Percentiles rank a stretch among this genome's conserved stretches.
Evolutionary conservation across 2,329 filamentous ascomycete species (phyloP).

Genomic region (Zymoseptoria ardabiliae): DNA sequence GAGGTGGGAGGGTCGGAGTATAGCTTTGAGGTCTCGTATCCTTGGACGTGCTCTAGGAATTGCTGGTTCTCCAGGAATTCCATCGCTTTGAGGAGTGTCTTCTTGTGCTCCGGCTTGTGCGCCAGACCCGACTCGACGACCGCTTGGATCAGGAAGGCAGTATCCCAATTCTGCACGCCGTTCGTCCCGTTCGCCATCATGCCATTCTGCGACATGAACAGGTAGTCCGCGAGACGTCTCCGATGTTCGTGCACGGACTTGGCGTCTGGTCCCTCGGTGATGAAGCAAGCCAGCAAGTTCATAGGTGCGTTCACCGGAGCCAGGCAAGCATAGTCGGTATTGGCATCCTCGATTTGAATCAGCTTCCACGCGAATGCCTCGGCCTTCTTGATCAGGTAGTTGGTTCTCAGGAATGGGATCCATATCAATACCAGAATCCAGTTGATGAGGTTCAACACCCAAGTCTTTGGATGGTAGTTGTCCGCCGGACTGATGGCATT

Average conservation of each 20-base stretch:
- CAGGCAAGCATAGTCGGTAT: conserved; percentile 78
- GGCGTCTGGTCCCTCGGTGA: conserved; percentile 71
- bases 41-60: conserved; percentile 71
- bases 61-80: conserved; percentile 86
- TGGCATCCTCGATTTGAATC: conserved; percentile 84
- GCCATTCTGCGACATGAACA: conserved; percentile 89
- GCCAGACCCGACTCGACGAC: conserved; percentile 71
- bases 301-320: conserved; percentile 86
- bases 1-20: conserved; percentile 28
- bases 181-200: conserved; percentile 96
- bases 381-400: conserved; percentile 59
- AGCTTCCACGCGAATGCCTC: conserved; percentile 77
- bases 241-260: conserved; percentile 66
- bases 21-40: conserved; percentile 59
- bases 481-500: conserved; percentile 74
- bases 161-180: conserved; percentile 97
- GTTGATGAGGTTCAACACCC: conserved; percentile 71
- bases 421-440: conserved; percentile 73
- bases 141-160: conserved; percentile 79
- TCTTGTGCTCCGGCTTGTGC: conserved; percentile 66
- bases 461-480: conserved; percentile 89
- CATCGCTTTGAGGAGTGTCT: conserved; percentile 76
- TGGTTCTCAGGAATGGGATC: conserved; percentile 66
- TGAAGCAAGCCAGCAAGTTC: conserved; percentile 81
- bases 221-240: conserved; percentile 73